Evolutionary conservation across 495 filamentous ascomycete genomes (phyloP).

Genomic region (Xylaria castorea): DNA sequence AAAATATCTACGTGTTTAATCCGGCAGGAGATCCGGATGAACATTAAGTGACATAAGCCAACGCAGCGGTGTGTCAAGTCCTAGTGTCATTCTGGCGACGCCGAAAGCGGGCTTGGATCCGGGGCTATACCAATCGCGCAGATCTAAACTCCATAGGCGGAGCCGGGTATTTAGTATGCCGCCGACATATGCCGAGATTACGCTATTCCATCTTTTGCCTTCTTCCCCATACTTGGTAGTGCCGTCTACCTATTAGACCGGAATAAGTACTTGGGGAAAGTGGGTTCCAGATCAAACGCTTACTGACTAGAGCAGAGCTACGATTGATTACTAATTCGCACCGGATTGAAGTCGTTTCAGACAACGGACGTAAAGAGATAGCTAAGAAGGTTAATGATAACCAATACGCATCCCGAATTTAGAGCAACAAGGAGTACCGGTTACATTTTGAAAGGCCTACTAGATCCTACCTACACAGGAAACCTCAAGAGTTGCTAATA

Average conservation of each 20-base stretch:
- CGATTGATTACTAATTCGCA: not conserved
- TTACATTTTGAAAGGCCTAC: not conserved
- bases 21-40: not conserved
- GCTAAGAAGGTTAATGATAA: not conserved
- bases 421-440: not conserved
- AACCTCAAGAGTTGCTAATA: not conserved
- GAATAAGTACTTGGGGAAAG: not conserved
- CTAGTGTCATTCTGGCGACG: not conserved
- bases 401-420: not conserved
- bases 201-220: not conserved
- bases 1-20: not conserved
- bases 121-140: conserved; percentile 12
- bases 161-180: conserved; percentile 7
- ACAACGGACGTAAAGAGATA: not conserved
- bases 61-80: conserved; percentile 5
- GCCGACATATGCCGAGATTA: not conserved
- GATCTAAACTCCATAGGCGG: not conserved
- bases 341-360: not conserved
- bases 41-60: not conserved
- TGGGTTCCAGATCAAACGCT: not conserved
- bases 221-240: not conserved
- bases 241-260: not conserved
- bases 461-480: not conserved
- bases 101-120: conserved; percentile 23
- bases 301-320: not conserved